These are phyloP conservation scores for Boletus fagicola DNA, from an alignment of 768 basidiomycete species.

Conservation along the genomic window DNA sequence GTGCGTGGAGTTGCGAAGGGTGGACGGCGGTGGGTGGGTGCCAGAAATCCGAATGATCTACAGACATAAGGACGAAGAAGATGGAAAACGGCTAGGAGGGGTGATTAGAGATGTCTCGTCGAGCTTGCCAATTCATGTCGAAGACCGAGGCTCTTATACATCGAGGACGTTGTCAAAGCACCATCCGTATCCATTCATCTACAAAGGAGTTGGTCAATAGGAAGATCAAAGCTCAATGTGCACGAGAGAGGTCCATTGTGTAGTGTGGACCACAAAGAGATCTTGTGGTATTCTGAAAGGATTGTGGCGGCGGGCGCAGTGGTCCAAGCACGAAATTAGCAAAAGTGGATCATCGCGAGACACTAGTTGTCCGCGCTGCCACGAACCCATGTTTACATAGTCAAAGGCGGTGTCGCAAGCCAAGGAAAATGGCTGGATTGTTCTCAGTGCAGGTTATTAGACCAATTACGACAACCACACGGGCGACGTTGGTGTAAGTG, in stretches of 20 bases:
- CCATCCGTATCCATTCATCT: background rate
- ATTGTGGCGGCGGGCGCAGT: background rate
- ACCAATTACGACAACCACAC: conserved; percentile 3
- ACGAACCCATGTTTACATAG: background rate
- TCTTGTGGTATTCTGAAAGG: background rate
- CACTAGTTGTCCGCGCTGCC: background rate
- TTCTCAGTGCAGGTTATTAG: background rate
- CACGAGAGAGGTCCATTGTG: background rate
- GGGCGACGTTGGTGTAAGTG: background rate
- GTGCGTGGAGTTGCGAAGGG: conserved; percentile 1
- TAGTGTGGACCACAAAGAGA: background rate
- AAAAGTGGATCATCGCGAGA: background rate
- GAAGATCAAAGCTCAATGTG: background rate
- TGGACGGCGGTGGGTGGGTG: conserved; percentile 1
- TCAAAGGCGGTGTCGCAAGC: background rate
- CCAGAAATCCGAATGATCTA: background rate
- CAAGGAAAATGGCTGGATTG: conserved; percentile 2
- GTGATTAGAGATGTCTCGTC: background rate
- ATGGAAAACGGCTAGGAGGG: background rate
- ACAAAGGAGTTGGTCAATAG: conserved; percentile 4
- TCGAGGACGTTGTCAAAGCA: background rate
- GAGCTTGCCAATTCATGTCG: background rate
- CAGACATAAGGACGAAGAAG: conserved; percentile 2
- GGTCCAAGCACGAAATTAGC: conserved; percentile 1
- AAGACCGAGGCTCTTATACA: conserved; percentile 5